phyloP scores from a whole-genome alignment of 768 basidiomycete genomes.

The Kwoniella dejecticola region DNA sequence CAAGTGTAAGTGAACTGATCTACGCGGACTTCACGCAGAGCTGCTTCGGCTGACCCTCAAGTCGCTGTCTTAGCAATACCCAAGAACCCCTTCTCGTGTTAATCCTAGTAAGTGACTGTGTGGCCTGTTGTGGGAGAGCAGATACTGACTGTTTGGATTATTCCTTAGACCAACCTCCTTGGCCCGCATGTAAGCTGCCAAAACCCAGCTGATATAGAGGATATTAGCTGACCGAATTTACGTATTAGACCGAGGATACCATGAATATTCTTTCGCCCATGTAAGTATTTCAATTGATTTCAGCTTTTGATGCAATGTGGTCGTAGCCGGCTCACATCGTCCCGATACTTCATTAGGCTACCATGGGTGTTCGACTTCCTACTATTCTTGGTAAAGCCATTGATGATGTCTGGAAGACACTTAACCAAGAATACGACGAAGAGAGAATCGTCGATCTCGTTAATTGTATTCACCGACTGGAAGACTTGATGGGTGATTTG shows the following conservation, averaged over 20 bases:
- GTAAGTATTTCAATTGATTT: too few relatives aligned
- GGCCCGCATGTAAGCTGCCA: conserved; percentile 54
- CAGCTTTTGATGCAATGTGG: too few relatives aligned
- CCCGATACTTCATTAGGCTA: conserved; percentile 67
- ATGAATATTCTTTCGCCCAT: conserved; percentile 57
- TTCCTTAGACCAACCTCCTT: conserved; percentile 57
- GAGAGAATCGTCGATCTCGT: conserved; percentile 82
- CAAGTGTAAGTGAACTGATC: conserved; percentile 32
- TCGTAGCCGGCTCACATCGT: background rate
- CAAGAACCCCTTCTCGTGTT: conserved; percentile 56
- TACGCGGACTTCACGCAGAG: background rate
- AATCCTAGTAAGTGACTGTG: conserved; percentile 52
- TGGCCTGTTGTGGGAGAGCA: background rate
- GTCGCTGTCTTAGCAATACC: conserved; percentile 34
- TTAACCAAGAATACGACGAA: conserved; percentile 78
- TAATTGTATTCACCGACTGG: conserved; percentile 85
- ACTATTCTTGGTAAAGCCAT: conserved; percentile 95
- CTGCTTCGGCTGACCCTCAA: background rate
- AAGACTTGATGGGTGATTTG: conserved; percentile 81
- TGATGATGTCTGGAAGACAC: conserved; percentile 82
- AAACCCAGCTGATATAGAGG: background rate
- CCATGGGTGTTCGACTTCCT: conserved; percentile 93
- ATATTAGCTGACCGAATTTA: background rate
- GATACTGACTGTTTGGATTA: background rate
- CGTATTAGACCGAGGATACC: conserved; percentile 56